These are phyloP conservation scores for Auriscalpium microsporum DNA, from an alignment of 768 basidiomycete species.

Conservation along the genomic window DNA sequence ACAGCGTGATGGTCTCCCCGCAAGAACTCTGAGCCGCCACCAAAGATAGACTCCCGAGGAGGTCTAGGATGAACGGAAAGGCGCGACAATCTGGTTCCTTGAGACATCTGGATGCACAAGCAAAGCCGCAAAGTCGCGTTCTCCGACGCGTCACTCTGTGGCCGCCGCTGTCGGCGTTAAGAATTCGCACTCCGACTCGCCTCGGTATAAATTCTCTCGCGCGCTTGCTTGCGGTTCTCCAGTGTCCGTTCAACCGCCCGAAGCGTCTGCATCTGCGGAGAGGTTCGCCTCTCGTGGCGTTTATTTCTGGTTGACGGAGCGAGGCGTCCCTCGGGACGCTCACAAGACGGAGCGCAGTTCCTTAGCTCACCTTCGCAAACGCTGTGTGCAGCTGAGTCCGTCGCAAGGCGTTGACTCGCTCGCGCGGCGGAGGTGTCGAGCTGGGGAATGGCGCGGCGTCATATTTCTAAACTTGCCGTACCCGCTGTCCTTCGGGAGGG, in stretches of 20 bases:
- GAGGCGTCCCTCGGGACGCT: constrained; percentile 48
- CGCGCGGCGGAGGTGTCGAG: constrained; percentile 31
- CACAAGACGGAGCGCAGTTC: constrained; percentile 37
- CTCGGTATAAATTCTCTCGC: constrained; percentile 18
- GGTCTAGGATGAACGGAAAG: constrained; percentile 39
- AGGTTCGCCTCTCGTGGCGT: constrained; percentile 53
- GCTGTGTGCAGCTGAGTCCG: constrained; percentile 37
- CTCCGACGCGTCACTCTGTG: constrained; percentile 21
- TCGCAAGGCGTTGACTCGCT: constrained; percentile 48
- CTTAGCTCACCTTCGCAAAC: constrained; percentile 26
- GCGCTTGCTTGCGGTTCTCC: constrained; percentile 19
- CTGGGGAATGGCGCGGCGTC: constrained; percentile 44
- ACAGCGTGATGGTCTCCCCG: constrained; percentile 53
- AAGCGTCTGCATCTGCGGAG: constrained; percentile 51
- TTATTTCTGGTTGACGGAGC: constrained; percentile 71
- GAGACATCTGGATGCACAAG: neutral
- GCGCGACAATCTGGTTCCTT: constrained; percentile 30
- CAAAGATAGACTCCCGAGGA: constrained; percentile 58
- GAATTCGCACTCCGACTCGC: constrained; percentile 12
- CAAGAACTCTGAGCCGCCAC: constrained; percentile 57
- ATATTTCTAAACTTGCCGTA: constrained; percentile 83
- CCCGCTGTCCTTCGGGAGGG: constrained; percentile 27
- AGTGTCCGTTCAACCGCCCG: constrained; percentile 66
- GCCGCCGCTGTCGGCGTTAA: constrained; percentile 13
- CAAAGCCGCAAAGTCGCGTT: neutral